Evolutionary conservation across 2,329 filamentous ascomycete genomes (phyloP), one percentile per base, ranked within the genome.

Genomic region (Blastomyces gilchristii): DNA sequence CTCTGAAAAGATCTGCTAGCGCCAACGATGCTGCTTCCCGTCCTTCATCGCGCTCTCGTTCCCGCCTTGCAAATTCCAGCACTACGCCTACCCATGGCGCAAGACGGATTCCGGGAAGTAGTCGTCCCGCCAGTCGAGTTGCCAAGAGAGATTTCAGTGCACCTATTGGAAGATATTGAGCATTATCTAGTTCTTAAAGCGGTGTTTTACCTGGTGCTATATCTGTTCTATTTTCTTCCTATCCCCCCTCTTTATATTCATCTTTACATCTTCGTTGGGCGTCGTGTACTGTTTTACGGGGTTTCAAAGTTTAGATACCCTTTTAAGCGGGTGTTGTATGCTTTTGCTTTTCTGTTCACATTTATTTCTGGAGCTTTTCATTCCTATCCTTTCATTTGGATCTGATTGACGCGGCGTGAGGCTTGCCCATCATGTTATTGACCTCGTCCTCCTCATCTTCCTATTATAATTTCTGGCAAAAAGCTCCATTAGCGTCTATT

Each of bases 1-100:
- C 64, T 73, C 67, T 71, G 64, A 74, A 78, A 63, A 70, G 75
- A 64, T 77, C 75, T 56, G 73, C 72, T 12, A 78, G 76, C 57
- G 74, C 74, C 22, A 73, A 69, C 41, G 76, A 77, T 65, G 71
- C 72, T 45, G 69, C 67, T 8, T 65, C 72, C 14, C 70, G 69
- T 41, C 64, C 69, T 37, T 70, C 66, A 6, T 65, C 72, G 16
- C 70, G 69, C 41, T 65, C 70, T 41, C 64, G 62, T 16, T 50
- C 57, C 22, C 56, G 58, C n/a, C 28, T 58, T 12, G 28, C 53
- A 25, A 56, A 58, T 53, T 22, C 53, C n/a, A 58, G 54, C 7
- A 58, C 63, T 28, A 66, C 66, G 2, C 66, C 65, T 2, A 63
- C 62, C 2, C 61, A 54, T 8, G 63, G 57, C 12, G 28, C 71